These are phyloP conservation scores for Colletotrichum higginsianum DNA, from an alignment of 2,329 filamentous ascomycete genomes.

Conservation along the genomic window DNA sequence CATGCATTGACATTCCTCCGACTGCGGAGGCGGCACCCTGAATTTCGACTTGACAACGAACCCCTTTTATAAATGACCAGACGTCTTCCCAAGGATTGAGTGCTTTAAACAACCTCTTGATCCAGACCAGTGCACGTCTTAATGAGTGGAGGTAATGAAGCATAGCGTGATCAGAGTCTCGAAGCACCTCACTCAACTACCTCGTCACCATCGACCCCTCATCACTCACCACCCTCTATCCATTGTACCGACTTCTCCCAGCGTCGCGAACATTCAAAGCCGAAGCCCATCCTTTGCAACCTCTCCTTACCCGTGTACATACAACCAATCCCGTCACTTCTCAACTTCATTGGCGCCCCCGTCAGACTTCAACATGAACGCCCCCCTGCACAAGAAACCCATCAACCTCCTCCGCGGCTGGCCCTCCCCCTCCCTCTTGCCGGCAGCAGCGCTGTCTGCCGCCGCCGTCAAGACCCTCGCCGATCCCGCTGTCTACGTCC, in stretches of 20 bases:
- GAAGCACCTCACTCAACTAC: conserved; percentile 17
- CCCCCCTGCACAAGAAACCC: conserved; percentile 50
- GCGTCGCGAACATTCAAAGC: not conserved
- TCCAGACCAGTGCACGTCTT: not conserved
- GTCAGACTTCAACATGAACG: conserved; percentile 23
- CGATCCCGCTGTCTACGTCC: conserved; percentile 69
- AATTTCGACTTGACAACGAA: conserved; percentile 24
- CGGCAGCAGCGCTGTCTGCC: conserved; percentile 71
- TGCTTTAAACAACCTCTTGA: not conserved
- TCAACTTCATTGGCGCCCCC: not conserved
- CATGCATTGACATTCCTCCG: conserved; percentile 20
- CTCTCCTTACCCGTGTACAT: not conserved
- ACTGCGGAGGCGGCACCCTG: conserved; percentile 29
- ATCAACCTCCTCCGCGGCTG: conserved; percentile 80
- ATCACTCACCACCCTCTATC: not conserved
- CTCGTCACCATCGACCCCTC: conserved; percentile 21
- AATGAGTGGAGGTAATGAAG: conserved; percentile 19
- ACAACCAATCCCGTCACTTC: not conserved
- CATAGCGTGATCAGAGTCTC: conserved; percentile 5
- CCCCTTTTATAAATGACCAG: not conserved
- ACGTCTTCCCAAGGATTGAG: not conserved
- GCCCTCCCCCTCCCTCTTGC: conserved; percentile 76
- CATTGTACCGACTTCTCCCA: not conserved
- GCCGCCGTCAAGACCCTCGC: conserved; percentile 75
- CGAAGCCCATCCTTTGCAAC: not conserved